Percentiles rank a stretch among this genome's conserved stretches.
Evolutionary conservation across 305 asterid species (phyloP).

Genomic region (Stenogyne calaminthoides): DNA sequence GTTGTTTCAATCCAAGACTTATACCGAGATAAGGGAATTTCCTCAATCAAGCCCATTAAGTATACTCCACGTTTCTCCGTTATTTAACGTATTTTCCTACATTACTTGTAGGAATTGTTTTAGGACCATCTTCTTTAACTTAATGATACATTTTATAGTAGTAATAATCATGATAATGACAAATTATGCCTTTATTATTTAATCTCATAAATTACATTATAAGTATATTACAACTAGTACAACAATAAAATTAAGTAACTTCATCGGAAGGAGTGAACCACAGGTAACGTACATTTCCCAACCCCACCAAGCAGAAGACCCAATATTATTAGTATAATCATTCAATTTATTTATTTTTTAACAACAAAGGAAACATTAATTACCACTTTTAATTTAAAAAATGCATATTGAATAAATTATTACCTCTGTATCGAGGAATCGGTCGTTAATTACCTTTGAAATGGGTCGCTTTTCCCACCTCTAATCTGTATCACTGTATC

Average conservation of each 20-base stretch:
- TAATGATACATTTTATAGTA: too few species aligned
- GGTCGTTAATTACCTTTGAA: slow-evolving; percentile 22
- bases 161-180: background rate
- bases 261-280: background rate
- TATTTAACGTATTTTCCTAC: background rate
- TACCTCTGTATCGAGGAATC: background rate
- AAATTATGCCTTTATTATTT: too few species aligned
- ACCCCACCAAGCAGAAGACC: background rate
- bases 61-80: slow-evolving; percentile 16
- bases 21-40: background rate
- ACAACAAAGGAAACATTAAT: background rate
- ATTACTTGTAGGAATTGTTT: background rate
- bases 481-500: slow-evolving; percentile 4
- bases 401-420: background rate
- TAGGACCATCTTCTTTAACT: background rate
- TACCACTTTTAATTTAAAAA: too few species aligned
- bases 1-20: too few species aligned
- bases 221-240: too few species aligned
- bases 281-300: slow-evolving; percentile 5
- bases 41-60: background rate
- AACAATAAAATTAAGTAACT: too few species aligned
- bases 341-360: background rate
- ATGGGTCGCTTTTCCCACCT: slow-evolving; percentile 17
- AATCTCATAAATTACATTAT: too few species aligned
- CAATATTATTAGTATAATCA: background rate